Conservation (phyloP, 2,329 filamentous ascomycete genomes). For the Lecanicillium sp. region DNA sequence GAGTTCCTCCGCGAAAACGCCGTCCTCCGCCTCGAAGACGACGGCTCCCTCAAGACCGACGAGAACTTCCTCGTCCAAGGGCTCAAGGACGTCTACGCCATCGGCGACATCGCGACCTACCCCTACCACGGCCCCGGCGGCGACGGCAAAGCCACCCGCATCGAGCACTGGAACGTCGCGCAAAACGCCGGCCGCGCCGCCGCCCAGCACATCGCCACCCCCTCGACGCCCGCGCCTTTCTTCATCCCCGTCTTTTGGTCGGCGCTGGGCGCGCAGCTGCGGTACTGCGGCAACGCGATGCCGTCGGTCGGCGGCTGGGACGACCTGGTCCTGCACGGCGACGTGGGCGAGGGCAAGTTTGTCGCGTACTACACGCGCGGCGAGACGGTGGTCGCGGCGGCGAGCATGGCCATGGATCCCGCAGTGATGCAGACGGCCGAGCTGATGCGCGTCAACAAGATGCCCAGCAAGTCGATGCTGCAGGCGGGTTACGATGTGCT, state of each 20-base stretch:
- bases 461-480: conserved; percentile 77
- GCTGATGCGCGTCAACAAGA: conserved; percentile 75
- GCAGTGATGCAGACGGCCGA: conserved; percentile 76
- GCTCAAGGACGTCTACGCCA: conserved; percentile 77
- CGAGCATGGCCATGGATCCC: conserved; percentile 86
- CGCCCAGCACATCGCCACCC: conserved; percentile 68
- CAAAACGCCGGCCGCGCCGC: conserved; percentile 84
- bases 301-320: conserved; percentile 62
- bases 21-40: conserved; percentile 64
- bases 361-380: conserved; percentile 84
- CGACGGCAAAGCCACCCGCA: conserved; percentile 65
- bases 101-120: conserved; percentile 92
- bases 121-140: conserved; percentile 89
- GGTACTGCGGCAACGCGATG: conserved; percentile 83
- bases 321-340: conserved; percentile 73
- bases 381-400: conserved; percentile 82
- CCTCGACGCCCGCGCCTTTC: conserved; percentile 53
- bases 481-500: conserved; percentile 53
- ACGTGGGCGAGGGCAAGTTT: conserved; percentile 73
- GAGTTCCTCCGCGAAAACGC: conserved; percentile 71
- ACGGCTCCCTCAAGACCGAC: conserved; percentile 81
- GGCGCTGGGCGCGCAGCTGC: conserved; percentile 77
- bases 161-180: conserved; percentile 98
- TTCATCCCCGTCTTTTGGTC: conserved; percentile 98
- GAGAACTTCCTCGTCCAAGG: conserved; percentile 72